A percentile compares a stretch with the other conserved stretches of the same genome.
Evolutionary conservation across 148 eudicot genomes (phyloP).

Genomic region (Silene latifolia): DNA sequence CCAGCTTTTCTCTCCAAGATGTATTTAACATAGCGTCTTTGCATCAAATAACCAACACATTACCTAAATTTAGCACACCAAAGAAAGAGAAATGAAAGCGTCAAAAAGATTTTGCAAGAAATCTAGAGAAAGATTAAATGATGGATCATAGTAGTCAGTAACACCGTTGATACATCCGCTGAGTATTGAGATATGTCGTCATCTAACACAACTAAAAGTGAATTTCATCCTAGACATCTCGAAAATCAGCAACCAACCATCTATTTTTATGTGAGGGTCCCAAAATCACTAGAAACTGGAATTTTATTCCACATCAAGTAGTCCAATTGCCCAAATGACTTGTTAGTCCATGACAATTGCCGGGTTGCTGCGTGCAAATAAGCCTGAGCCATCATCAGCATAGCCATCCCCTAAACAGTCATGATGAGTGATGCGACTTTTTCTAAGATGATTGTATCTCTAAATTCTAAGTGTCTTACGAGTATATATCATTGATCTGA

Average conservation of each 20-base stretch:
- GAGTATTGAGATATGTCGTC: background rate
- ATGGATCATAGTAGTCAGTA: background rate
- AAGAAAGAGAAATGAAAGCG: background rate
- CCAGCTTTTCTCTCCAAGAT: background rate
- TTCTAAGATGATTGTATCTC: background rate
- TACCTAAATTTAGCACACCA: background rate
- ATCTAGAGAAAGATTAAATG: background rate
- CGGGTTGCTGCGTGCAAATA: background rate
- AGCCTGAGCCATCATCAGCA: background rate
- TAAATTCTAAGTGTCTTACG: background rate
- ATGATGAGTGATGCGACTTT: background rate
- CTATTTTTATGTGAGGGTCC: background rate
- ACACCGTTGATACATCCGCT: background rate
- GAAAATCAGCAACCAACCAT: background rate
- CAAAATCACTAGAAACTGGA: background rate
- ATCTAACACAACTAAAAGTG: background rate
- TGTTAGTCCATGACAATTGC: background rate
- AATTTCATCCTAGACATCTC: background rate
- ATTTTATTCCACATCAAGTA: background rate
- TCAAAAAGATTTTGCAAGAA: background rate
- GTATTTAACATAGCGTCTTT: background rate
- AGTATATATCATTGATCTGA: background rate
- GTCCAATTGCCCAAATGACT: background rate
- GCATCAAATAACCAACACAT: background rate
- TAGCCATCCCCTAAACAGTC: background rate